Evolutionary conservation across 2,329 filamentous ascomycete species (phyloP), one percentile per base, ranked within the genome.

Genomic region (Akanthomyces dipterigenus): DNA sequence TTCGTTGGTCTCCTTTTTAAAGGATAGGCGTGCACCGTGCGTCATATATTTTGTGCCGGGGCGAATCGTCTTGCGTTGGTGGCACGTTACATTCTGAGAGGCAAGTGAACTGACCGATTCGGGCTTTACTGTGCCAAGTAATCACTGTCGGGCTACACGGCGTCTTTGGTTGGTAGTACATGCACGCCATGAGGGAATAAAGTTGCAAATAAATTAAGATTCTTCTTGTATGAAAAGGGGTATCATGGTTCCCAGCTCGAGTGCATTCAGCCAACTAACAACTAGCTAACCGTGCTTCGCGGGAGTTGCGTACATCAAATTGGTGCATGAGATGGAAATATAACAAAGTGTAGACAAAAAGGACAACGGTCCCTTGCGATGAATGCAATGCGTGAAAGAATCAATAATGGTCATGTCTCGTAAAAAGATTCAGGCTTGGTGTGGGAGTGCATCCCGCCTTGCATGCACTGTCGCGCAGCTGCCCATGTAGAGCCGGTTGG

Each of bases 181-280:
- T n/a, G 45, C 22, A 49, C 18, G 7, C n/a, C 4, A 9, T 2
- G 14, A 28, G 31, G 5, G 5, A 16, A 36, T 34, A 51, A n/a
- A 14, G 9, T 20, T 20, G 8, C 38, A n/a, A 38, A 38, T 43
- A 16, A 38, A 48, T 31, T 48, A 20, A 54, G 5, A 38, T 22
- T n/a, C 28, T 34, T 57, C 28, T 48, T 49, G 5, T 38, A 57
- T 40, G 43, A 20, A 26, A 38, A 16, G 56, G 55, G 55, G 55
- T 59, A 59, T 59, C 43, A 59, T 50, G 36, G 46, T 28, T 59
- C 55, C 46, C 36, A 51, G 43, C 56, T 51, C 34, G 34, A 40
- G 20, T 51, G 20, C 36, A 26, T 59, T 12, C 43, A 31, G 5
- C 38, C 14, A 50, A 45, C 24, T 12, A 18, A 36, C 24, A 24